Evolutionary conservation across 177 flowering plant species (phyloP), one percentile per base, ranked within the genome.

Genomic region (Tripterygium wilfordii): DNA sequence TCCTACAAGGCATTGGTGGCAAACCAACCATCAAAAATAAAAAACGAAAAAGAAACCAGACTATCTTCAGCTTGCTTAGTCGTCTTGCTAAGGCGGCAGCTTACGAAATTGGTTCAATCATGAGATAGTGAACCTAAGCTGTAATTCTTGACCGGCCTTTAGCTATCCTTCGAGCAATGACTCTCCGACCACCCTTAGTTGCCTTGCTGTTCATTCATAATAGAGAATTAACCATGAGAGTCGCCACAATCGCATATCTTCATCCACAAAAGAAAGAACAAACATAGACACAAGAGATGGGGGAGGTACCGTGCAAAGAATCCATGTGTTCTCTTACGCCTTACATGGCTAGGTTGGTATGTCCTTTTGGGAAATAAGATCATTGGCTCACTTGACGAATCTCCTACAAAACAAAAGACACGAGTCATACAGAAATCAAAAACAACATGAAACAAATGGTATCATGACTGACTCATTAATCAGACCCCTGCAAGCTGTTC

Each of bases 121-220:
- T 20, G 29, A 24, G 7, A 26, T 17, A 16, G 49, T n/a, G n/a
- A 43, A 10, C 17, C 63, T 68, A 84, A 3, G 74, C 67, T 24
- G 90, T 80, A 51, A 88, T 69, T 61, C 94, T 88, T 8, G 65
- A 40, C 53, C 96, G 82, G n/a, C 96, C 96, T 58, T 88, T 88
- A 12, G 94, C 96, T 36, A 84, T 60, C 49, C 96, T 69, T 23
- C 96, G 76, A 45, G 90, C 85, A 63, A 88, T 81, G 27, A 85
- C 95, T 66, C 74, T 77, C 42, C 85, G 65, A 0, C 97, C 97
- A 23, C 97, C 97, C 67, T 73, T 78, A 22, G 97, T 88, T 38
- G 79, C 80, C 74, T 85, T 88, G 42, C 92, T 88, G 92, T 52
- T 46, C 56, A 56, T 42, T 21, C 18, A 23, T 24, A 36, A 16